phyloP scores from a whole-genome alignment of 139 green algal genomes.

The Pseudopediastrum boryanum region DNA sequence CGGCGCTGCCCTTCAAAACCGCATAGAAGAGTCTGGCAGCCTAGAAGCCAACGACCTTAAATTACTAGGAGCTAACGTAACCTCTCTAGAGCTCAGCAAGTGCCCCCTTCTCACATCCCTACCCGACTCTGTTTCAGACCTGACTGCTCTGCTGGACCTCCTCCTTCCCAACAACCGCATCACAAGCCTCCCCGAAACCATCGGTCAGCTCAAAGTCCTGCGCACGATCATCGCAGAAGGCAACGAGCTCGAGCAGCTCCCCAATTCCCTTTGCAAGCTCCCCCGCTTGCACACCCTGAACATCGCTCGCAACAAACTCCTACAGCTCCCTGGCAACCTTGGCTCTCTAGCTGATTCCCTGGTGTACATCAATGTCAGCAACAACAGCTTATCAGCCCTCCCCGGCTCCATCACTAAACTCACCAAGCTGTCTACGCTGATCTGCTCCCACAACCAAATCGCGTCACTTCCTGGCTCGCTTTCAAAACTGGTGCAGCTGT shows the following conservation, averaged over 20 bases:
- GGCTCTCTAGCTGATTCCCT: neutral
- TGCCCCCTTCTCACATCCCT: neutral
- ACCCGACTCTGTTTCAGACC: neutral
- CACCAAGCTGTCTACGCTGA: slow-evolving; percentile 33
- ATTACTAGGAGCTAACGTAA: slow-evolving; percentile 6
- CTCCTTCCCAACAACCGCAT: neutral
- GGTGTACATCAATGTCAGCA: neutral
- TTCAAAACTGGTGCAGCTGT: slow-evolving; percentile 7
- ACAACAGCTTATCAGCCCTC: neutral
- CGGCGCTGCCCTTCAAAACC: neutral
- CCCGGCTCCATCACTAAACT: slow-evolving; percentile 11
- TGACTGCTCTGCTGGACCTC: slow-evolving; percentile 10
- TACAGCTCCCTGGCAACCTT: neutral
- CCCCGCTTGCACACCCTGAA: slow-evolving; percentile 27
- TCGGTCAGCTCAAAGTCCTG: neutral
- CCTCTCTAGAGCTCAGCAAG: slow-evolving; percentile 7
- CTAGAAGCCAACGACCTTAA: neutral
- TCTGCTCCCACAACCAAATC: slow-evolving; percentile 14
- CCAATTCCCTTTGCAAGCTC: neutral
- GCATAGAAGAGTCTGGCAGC: slow-evolving; percentile 4
- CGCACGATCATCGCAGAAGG: neutral
- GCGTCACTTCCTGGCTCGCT: neutral
- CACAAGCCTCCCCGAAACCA: neutral
- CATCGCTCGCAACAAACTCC: slow-evolving; percentile 13
- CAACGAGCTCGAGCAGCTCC: slow-evolving; percentile 16